Conservation (phyloP, 73 alveolate genomes). For the Urostyla sp. region DNA sequence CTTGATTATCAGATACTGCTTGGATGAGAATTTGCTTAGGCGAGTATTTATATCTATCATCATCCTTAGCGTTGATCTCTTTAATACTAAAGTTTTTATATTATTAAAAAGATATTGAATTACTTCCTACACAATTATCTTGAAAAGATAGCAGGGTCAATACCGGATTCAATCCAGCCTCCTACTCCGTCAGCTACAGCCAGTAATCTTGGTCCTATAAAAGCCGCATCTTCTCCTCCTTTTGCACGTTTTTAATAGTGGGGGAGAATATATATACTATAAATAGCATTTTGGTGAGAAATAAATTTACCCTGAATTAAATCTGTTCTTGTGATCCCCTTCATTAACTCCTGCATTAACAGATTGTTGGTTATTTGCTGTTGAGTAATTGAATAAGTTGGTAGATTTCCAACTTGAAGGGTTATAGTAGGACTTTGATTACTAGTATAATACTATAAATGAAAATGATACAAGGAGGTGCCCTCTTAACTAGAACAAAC, state of each 20-base stretch:
- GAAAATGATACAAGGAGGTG: no score
- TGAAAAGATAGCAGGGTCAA: conserved; percentile 85
- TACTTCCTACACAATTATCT: conserved; percentile 57
- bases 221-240: conserved; percentile 91
- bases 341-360: no score
- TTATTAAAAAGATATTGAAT: background rate
- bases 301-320: no score
- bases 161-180: conserved; percentile 83
- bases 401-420: no score
- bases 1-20: conserved; percentile 60
- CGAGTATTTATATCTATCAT: conserved; percentile 47
- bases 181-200: conserved; percentile 94
- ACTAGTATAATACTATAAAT: no score
- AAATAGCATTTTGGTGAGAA: no score
- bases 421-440: no score
- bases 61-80: conserved; percentile 22
- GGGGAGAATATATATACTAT: conserved; percentile 55
- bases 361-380: no score
- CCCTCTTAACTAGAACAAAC: no score
- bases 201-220: conserved; percentile 56
- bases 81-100: conserved; percentile 1
- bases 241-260: conserved; percentile 78
- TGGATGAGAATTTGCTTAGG: conserved; percentile 59
- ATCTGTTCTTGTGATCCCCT: no score
- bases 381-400: no score